These are phyloP conservation scores for Moesziomyces sp. DNA, from an alignment of 1,284 basidiomycete species.

Conservation along the genomic window DNA sequence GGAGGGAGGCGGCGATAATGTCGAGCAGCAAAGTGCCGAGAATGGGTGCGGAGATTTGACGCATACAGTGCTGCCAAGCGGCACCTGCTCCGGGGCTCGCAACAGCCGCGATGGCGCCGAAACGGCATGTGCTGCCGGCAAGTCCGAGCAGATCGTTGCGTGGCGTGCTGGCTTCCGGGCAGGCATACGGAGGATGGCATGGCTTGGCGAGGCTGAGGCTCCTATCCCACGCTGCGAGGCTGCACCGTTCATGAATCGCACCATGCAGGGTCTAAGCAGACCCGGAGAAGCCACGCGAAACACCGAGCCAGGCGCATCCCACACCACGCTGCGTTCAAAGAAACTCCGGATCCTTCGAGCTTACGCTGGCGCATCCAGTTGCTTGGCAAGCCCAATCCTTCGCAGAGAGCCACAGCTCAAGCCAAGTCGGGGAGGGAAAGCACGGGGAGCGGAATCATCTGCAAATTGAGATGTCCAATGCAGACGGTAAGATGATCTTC, in stretches of 20 bases:
- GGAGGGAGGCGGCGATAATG: neutral
- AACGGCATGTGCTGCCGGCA: too few relatives aligned
- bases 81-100: too few relatives aligned
- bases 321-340: too few relatives aligned
- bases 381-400: too few relatives aligned
- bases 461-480: neutral
- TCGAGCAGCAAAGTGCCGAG: neutral
- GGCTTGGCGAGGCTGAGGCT: neutral
- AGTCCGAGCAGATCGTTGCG: too few relatives aligned
- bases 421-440: too few relatives aligned
- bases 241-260: neutral
- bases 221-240: neutral
- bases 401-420: too few relatives aligned
- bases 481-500: constrained; percentile 9
- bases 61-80: neutral
- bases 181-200: neutral
- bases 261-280: neutral
- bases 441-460: neutral
- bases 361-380: too few relatives aligned
- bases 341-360: too few relatives aligned
- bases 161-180: neutral
- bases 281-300: neutral
- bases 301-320: neutral
- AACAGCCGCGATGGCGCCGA: too few relatives aligned
- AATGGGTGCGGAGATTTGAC: neutral